These are phyloP conservation scores for Hypoxylon sp. DNA, from an alignment of 2,329 filamentous ascomycete species.

Conservation along the genomic window DNA sequence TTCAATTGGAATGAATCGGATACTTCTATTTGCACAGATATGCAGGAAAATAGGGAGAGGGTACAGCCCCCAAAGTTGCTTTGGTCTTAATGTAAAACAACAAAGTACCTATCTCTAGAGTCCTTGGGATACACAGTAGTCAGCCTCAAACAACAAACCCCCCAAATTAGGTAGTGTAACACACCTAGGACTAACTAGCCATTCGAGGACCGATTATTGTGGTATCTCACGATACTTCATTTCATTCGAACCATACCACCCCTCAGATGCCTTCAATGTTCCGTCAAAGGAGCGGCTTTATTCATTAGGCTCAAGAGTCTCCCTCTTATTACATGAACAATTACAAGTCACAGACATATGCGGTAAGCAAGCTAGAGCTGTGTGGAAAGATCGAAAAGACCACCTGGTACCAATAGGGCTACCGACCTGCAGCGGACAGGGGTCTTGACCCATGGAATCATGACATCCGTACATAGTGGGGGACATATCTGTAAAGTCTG, in stretches of 20 bases:
- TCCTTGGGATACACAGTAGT: not conserved
- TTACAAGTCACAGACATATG: constrained; percentile 16
- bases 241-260: not conserved
- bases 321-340: constrained; percentile 14
- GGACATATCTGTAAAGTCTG: constrained; percentile 28
- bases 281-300: not conserved
- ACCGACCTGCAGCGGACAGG: constrained; percentile 25
- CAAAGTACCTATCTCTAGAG: constrained; percentile 1
- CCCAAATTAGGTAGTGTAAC: constrained; percentile 1
- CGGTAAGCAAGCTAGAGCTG: constrained; percentile 36
- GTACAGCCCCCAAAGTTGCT: not conserved
- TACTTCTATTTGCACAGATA: not conserved
- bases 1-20: not conserved
- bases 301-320: constrained; percentile 1
- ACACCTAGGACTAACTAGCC: not conserved
- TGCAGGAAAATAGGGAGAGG: not conserved
- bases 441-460: constrained; percentile 16
- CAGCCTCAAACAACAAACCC: constrained; percentile 10
- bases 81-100: constrained; percentile 5
- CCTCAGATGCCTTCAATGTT: constrained; percentile 1
- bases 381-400: constrained; percentile 23
- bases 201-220: constrained; percentile 7
- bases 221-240: not conserved
- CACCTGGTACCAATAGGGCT: constrained; percentile 32
- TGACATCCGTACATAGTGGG: constrained; percentile 26